Conservation (phyloP, 1,139 yeast genomes). For the Sugiyamaella novakii region DNA sequence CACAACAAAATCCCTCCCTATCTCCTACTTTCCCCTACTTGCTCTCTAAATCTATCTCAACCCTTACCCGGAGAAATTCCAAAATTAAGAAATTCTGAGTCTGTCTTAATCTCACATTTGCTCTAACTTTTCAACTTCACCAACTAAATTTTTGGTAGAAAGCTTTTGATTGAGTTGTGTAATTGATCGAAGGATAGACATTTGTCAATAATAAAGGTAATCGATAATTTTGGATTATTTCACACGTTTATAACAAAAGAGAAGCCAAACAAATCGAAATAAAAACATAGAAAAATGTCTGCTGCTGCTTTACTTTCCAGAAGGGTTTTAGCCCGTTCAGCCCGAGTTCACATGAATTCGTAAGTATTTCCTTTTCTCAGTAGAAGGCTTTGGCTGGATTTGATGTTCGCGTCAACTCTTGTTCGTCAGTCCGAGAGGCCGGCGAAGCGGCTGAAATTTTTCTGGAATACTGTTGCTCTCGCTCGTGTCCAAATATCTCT, state of each 20-base stretch:
- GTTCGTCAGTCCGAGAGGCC: too few species aligned
- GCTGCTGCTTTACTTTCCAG: slow-evolving; percentile 30
- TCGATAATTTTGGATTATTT: background rate
- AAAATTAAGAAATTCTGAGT: slow-evolving; percentile 6
- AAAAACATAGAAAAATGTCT: slow-evolving; percentile 25
- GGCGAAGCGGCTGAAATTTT: slow-evolving; percentile 3
- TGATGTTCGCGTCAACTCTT: slow-evolving; percentile 3
- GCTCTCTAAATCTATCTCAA: too few species aligned
- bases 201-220: background rate
- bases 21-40: too few species aligned
- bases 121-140: background rate
- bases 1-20: background rate
- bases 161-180: background rate
- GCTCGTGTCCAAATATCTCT: background rate
- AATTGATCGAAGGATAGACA: background rate
- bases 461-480: background rate
- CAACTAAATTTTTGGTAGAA: slow-evolving; percentile 3
- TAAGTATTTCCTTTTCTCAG: slow-evolving; percentile 19
- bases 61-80: slow-evolving; percentile 9
- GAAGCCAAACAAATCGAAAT: background rate
- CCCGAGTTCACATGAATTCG: slow-evolving; percentile 22
- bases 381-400: slow-evolving; percentile 1
- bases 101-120: background rate
- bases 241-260: background rate
- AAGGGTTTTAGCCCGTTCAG: slow-evolving; percentile 26